These are phyloP conservation scores for Lineolata rhizophorae DNA, from an alignment of 495 filamentous ascomycete genomes.

Conservation along the genomic window DNA sequence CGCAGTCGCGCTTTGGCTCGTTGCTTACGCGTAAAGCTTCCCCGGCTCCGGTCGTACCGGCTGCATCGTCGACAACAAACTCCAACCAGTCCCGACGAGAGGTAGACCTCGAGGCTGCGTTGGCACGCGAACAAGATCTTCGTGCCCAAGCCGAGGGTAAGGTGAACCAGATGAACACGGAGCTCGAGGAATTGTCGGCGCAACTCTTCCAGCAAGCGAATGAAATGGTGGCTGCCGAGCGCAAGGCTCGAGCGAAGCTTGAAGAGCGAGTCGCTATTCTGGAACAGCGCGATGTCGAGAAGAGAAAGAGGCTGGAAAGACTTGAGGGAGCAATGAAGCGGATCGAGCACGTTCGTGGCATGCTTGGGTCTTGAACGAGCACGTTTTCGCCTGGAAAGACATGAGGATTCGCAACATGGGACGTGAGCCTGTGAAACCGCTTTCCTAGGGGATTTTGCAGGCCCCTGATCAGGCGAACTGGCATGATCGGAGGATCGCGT, in stretches of 20 bases:
- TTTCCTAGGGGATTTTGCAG: no score
- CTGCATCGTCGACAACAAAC: conserved; percentile 9
- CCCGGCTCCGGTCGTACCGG: conserved; percentile 5
- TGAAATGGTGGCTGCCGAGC: conserved; percentile 87
- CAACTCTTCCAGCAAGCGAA: conserved; percentile 85
- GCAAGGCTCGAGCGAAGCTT: conserved; percentile 54
- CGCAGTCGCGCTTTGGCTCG: conserved; percentile 7
- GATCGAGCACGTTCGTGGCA: conserved; percentile 45
- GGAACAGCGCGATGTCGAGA: conserved; percentile 55
- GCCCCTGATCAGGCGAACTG: no score
- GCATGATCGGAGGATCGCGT: no score
- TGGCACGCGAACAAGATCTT: conserved; percentile 46
- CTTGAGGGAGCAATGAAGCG: conserved; percentile 17
- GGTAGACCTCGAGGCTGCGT: conserved; percentile 42
- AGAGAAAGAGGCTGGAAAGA: conserved; percentile 52
- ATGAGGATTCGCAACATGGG: no score
- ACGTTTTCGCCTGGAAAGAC: no score
- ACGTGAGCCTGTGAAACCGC: no score
- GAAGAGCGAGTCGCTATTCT: conserved; percentile 46
- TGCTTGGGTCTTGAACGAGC: no score
- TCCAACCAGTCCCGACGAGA: conserved; percentile 7
- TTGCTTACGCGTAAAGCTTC: no score
- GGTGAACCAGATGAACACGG: conserved; percentile 44
- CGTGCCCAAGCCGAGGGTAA: conserved; percentile 55
- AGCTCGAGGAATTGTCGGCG: conserved; percentile 77